Base-by-base conservation (phyloP, 73 alveolate species). In the Paramecium octaurelia region DNA sequence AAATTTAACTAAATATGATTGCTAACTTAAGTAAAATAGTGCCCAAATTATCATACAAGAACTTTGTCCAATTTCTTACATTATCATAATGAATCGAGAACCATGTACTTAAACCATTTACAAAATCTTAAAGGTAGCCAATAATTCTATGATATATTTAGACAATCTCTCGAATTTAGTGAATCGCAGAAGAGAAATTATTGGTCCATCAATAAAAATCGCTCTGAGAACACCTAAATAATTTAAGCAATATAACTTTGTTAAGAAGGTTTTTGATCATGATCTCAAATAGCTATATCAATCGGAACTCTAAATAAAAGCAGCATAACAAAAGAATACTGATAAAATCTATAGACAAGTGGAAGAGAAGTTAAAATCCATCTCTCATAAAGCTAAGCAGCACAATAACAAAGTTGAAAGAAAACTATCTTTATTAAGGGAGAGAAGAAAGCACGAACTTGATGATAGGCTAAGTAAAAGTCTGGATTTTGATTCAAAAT, bases 241-340 rank as follows among this genome's bases (percentile, higher is more conserved):
- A 38, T 38, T 60, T 29, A 38, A 42, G 18, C 18, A 38, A 75
- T 75, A 21, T 42, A 75, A 75, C 35, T 75, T 42, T 38, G 38
- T 75, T 29, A 38, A 75, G 29, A 38, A 38, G 20, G 40, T 75
- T 35, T 75, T 75, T 75, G 60, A 75, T 35, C 91, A 80, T 44
- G 75, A 80, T 80, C 91, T 80, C 24, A 80, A 80, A 46, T 2
- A 44, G 34, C 29, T 80, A 21, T 80, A 80, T 46, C 14, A 80
- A 14, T 80, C 70, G 2, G 91, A 80, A 80, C 46, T 80, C 12
- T 46, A 80, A 80, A 80, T 80, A 31, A 80, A 80, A 80, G 76
- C 23, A 23, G 50, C 43, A 23, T 80, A 80, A 80, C 29, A 18
- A 21, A 80, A 14, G 91, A 80, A 80, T 46, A 40, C 35, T 48